These are phyloP conservation scores for Mrakia frigida DNA, from an alignment of 768 basidiomycete species.

Conservation along the genomic window DNA sequence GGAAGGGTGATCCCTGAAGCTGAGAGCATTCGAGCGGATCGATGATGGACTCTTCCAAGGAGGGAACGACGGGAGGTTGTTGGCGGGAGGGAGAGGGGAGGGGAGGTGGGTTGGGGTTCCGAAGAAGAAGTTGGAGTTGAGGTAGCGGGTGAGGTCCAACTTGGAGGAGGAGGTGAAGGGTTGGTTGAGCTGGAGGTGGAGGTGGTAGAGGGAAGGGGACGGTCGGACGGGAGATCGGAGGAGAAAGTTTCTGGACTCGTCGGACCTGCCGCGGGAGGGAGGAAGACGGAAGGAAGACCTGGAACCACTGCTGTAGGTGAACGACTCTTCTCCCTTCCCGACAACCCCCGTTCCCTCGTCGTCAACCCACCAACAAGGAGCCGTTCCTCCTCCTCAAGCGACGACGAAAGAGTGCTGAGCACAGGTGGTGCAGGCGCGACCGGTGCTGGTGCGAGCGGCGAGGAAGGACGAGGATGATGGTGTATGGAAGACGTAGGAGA, in stretches of 20 bases:
- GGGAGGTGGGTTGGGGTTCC: neutral
- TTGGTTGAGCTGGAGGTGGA: too few relatives aligned
- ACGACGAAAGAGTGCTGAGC: neutral
- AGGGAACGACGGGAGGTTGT: neutral
- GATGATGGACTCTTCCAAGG: slow-evolving; percentile 5
- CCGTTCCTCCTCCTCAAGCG: neutral
- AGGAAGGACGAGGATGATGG: neutral
- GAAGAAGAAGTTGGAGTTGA: neutral
- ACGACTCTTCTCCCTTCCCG: neutral
- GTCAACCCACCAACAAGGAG: neutral
- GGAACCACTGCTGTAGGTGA: neutral
- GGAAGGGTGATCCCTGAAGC: slow-evolving; percentile 8
- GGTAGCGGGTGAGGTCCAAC: neutral
- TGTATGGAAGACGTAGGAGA: neutral
- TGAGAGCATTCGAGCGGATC: slow-evolving; percentile 5
- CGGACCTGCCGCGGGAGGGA: neutral
- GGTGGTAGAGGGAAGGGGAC: neutral
- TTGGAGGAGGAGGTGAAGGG: too few relatives aligned
- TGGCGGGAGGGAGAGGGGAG: neutral
- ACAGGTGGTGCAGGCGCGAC: neutral
- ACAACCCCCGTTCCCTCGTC: neutral
- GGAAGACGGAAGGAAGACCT: neutral
- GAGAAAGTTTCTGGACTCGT: neutral
- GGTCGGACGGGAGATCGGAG: slow-evolving; percentile 1
- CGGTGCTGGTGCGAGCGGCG: neutral